Conservation (phyloP, 1,284 basidiomycete genomes). For the Wolfiporia cocos region DNA sequence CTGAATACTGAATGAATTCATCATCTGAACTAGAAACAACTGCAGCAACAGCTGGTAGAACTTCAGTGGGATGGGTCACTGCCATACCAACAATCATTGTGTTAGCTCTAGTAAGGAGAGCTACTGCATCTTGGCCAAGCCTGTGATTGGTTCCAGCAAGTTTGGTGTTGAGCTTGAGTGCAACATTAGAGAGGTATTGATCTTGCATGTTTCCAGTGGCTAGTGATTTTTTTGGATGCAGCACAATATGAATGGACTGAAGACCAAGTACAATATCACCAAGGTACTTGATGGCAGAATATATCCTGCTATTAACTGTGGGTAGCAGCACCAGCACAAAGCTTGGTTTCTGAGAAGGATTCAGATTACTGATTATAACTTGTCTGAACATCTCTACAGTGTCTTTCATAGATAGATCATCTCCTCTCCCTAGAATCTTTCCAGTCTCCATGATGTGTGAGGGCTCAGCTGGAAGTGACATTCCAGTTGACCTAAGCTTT, state of each 20-base stretch:
- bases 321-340: conserved; percentile 63
- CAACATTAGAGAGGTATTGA: conserved; percentile 74
- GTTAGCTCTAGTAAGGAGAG: conserved; percentile 55
- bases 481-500: conserved; percentile 50
- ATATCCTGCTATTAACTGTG: conserved; percentile 58
- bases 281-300: conserved; percentile 70
- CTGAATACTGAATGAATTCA: conserved; percentile 66
- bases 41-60: conserved; percentile 57
- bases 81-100: conserved; percentile 82
- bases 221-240: conserved; percentile 42
- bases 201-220: conserved; percentile 44
- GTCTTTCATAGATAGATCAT: conserved; percentile 35
- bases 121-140: conserved; percentile 46
- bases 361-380: conserved; percentile 24
- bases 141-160: conserved; percentile 73
- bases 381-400: conserved; percentile 38
- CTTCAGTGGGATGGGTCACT: conserved; percentile 73
- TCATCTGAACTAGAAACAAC: conserved; percentile 69
- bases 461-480: conserved; percentile 31
- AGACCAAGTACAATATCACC: conserved; percentile 63
- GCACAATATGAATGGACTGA: conserved; percentile 64
- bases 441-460: conserved; percentile 34
- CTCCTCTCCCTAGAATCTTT: conserved; percentile 17
- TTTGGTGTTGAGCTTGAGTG: conserved; percentile 63
- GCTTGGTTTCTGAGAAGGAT: conserved; percentile 34